These are phyloP conservation scores for Warburgia ugandensis DNA, from an alignment of 164 flowering plant genomes.

Conservation along the genomic window DNA sequence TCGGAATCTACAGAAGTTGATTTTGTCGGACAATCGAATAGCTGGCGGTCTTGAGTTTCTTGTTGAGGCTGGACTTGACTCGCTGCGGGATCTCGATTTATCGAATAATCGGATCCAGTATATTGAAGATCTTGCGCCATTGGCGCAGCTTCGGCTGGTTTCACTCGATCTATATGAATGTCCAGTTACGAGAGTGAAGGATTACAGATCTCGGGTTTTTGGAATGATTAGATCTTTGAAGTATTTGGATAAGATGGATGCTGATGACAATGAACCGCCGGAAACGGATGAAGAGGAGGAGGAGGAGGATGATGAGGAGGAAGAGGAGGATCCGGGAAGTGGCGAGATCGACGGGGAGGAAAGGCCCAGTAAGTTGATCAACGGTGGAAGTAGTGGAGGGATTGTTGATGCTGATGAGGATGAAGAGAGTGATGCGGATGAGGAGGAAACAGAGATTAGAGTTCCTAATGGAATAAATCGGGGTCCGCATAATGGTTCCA, in stretches of 20 bases:
- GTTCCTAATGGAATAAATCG: conserved; percentile 21
- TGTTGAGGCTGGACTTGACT: conserved; percentile 67
- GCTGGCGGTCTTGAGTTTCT: conserved; percentile 74
- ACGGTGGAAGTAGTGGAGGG: conserved; percentile 48
- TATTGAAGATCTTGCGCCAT: conserved; percentile 69
- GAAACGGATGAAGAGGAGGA: conserved; percentile 93
- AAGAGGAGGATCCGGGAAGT: conserved; percentile 86
- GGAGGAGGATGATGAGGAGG: conserved; percentile 62
- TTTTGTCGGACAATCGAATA: conserved; percentile 77
- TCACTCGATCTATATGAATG: conserved; percentile 93
- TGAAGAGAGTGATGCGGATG: conserved; percentile 86
- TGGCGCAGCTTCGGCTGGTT: conserved; percentile 59
- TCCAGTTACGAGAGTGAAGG: conserved; percentile 75
- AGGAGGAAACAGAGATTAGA: conserved; percentile 57
- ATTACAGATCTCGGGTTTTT: conserved; percentile 83
- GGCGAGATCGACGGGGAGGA: conserved; percentile 87
- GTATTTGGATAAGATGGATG: conserved; percentile 94
- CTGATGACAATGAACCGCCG: conserved; percentile 72
- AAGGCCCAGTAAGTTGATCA: conserved; percentile 28
- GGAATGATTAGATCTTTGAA: conserved; percentile 64
- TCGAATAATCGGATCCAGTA: conserved; percentile 80
- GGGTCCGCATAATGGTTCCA: conserved; percentile 21
- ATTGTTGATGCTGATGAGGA: conserved; percentile 77
- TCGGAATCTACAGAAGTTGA: conserved; percentile 61
- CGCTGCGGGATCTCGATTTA: conserved; percentile 74